Percentiles rank a stretch among this genome's conserved stretches.
Evolutionary conservation across 2,329 filamentous ascomycete genomes (phyloP).

Genomic region (Sarocladium strictum): DNA sequence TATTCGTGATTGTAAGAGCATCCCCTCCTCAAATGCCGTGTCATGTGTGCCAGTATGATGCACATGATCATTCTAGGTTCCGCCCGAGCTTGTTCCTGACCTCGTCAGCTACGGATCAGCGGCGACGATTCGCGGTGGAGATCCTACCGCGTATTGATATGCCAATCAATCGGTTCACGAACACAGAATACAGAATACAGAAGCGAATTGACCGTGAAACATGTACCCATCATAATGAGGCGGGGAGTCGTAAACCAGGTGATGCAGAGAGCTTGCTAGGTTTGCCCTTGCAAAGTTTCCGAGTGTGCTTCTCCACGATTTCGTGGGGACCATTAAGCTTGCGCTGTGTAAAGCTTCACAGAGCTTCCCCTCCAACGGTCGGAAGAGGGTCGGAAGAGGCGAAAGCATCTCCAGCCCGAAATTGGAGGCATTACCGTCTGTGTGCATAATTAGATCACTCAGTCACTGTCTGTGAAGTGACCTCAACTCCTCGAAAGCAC

Average conservation of each 20-base stretch:
- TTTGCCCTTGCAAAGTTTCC: too few species aligned
- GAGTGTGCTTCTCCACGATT: background rate
- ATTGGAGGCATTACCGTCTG: too few species aligned
- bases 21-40: too few species aligned
- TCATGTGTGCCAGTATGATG: too few species aligned
- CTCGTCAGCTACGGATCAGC: constrained; percentile 31
- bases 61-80: constrained; percentile 43
- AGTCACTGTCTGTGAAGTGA: too few species aligned
- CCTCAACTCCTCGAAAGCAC: too few species aligned
- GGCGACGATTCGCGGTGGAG: constrained; percentile 40
- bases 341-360: background rate
- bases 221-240: background rate
- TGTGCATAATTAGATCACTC: too few species aligned
- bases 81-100: constrained; percentile 34
- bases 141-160: constrained; percentile 37
- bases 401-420: too few species aligned
- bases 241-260: background rate
- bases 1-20: constrained; percentile 20
- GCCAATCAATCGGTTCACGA: constrained; percentile 23
- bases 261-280: background rate
- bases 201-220: too few species aligned
- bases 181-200: background rate
- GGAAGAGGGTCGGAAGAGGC: too few species aligned
- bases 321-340: background rate
- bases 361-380: background rate